Evolutionary conservation across 768 basidiomycete genomes (phyloP).

Genomic region (Lentinus brumalis): DNA sequence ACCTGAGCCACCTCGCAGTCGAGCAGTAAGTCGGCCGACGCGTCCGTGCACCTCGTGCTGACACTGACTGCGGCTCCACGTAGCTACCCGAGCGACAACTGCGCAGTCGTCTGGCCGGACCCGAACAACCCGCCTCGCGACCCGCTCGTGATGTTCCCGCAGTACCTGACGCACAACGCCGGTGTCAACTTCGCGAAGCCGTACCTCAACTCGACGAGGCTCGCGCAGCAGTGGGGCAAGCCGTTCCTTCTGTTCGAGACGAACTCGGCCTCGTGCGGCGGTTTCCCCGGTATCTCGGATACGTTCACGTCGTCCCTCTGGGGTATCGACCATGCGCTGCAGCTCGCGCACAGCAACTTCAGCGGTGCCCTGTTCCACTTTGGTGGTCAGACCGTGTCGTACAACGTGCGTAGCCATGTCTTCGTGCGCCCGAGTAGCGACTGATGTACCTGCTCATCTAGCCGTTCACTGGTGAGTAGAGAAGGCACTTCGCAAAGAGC

Average conservation of each 20-base stretch:
- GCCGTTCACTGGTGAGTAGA: slow-evolving; percentile 49
- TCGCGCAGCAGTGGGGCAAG: slow-evolving; percentile 36
- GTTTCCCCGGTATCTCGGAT: slow-evolving; percentile 53
- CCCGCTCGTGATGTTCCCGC: slow-evolving; percentile 42
- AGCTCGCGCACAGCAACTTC: slow-evolving; percentile 52
- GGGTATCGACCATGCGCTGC: slow-evolving; percentile 51
- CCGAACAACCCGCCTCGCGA: slow-evolving; percentile 28
- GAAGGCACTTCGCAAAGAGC: background rate
- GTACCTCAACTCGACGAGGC: slow-evolving; percentile 39
- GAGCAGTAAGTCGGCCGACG: slow-evolving; percentile 45
- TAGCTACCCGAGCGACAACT: slow-evolving; percentile 41
- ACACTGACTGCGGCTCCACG: too few species aligned
- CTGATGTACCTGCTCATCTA: slow-evolving; percentile 15
- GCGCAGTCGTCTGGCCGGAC: slow-evolving; percentile 29
- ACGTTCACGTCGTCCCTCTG: slow-evolving; percentile 53
- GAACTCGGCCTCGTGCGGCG: slow-evolving; percentile 55
- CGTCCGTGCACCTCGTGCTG: background rate
- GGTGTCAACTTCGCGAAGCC: slow-evolving; percentile 38
- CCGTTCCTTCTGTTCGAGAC: slow-evolving; percentile 57
- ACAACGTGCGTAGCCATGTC: slow-evolving; percentile 44
- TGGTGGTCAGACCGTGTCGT: slow-evolving; percentile 50
- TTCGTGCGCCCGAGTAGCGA: background rate
- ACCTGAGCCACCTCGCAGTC: slow-evolving; percentile 49
- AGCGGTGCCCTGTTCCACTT: slow-evolving; percentile 50
- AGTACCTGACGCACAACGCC: slow-evolving; percentile 47